Evolutionary conservation across 257 asterid species (phyloP), one percentile per base, ranked within the genome.

Genomic region (Primulina huaijiensis): DNA sequence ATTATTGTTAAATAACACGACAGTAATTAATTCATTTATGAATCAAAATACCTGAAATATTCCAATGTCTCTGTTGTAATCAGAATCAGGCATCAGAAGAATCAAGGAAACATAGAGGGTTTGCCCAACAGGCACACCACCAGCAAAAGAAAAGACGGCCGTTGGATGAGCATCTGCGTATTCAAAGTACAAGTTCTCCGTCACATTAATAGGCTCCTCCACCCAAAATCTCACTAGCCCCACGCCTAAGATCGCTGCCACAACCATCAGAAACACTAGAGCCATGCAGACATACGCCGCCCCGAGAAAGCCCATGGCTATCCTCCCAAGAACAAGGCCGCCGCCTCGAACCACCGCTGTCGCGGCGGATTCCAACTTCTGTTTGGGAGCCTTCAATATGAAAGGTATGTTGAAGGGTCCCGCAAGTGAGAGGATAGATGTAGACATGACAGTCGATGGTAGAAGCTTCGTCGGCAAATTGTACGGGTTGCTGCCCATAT

Each of bases 81-180:
- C 96, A 0, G 98, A 92, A 35, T 92, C 97, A 0, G 98, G 98
- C 87, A 92, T 71, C 67, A 87, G 43, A 56, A 92, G 90, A 68
- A 71, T 59, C 79, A 87, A 52, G 14, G 96, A 87, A 59, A 90
- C 86, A 74, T 88, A 77, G 34, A 82, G 67, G 6, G 95, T 90
- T 38, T 90, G 98, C 0, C 89, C 97, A 20, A 84, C 72, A 0
- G 90, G 88, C 33, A 86, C 87, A 12, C 83, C 64, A 0, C 59
- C 71, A n/a, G 35, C 76, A 57, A 80, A 77, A 14, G 73, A 76
- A 38, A 77, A 80, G 3, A 82, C 38, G 8, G 95, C 97, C 23
- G 80, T 78, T 0, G 97, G 98, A 69, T 90, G 84, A 70, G 79
- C 72, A 10, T 77, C 68, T 0, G 86, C 74, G 43, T 90, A 92